Base-by-base conservation (phyloP, 768 basidiomycete genomes). In the Lentinula sp. region DNA sequence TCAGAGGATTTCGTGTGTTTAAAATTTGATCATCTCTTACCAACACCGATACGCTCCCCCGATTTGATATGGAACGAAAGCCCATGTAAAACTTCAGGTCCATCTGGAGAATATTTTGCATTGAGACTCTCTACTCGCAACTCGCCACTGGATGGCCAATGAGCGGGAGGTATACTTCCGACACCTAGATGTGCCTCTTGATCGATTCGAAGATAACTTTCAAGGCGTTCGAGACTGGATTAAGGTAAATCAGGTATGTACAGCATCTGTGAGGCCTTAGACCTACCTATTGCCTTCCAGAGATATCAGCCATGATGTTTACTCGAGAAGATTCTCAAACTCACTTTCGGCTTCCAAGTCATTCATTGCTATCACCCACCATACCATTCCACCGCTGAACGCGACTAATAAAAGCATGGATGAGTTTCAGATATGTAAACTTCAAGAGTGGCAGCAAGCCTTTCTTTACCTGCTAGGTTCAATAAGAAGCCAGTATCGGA, bases 131-230 rank as follows among this genome's bases (percentile, higher is more conserved):
- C 74, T 4, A 82, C 75, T 4, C 66, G 61, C 40, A 83, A 69
- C 5, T 71, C 65, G 2, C 82, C 82, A 8, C 76, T 78, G 0
- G 79, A 69, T 0, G 82, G 82, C 82, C 82, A 84, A 53, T 80
- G 76, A 1, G 82, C 81, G 6, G 82, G 80, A 6, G 82, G 81
- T 43, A 71, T 67, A 18, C 78, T 77, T 6, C 61, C 59, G 3
- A 63, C 61, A 0, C 69, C 68, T 0, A 72, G 61, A 52, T 69
- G 66, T 0, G 78, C 75, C 66, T 84, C 81, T 51, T 79, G 78
- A 48, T 80, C 80, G 63, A 82, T 79, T n/a, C 69, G 64, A 11
- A 82, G 61, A 63, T 80, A 83, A 42, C 78, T 76, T 52, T 78
- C 69, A 59, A 83, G 76, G 37, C 81, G 72, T 67, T 79, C 59